phyloP scores from a whole-genome alignment of 1,284 basidiomycete genomes.

The Flammula alnicola region DNA sequence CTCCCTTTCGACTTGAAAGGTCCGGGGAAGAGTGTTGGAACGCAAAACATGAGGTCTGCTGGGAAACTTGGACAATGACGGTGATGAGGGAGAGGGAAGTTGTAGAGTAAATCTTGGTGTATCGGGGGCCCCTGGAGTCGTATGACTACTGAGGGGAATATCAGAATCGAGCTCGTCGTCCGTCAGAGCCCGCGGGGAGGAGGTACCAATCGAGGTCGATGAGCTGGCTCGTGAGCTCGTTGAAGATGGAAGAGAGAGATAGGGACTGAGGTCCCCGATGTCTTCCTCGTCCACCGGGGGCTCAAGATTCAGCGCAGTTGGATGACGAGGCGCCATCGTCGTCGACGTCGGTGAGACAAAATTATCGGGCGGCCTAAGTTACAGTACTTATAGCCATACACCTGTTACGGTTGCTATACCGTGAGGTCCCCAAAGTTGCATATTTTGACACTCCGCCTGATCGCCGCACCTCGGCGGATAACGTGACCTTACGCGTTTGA shows the following conservation, averaged over 20 bases:
- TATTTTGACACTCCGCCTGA: too few relatives aligned
- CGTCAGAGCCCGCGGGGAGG: conserved; percentile 10
- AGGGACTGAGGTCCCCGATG: conserved; percentile 29
- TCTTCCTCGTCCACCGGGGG: conserved; percentile 25
- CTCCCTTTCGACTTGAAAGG: conserved; percentile 29
- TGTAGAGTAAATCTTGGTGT: conserved; percentile 17
- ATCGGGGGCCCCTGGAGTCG: conserved; percentile 10
- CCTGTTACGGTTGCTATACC: too few relatives aligned
- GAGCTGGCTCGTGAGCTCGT: conserved; percentile 26
- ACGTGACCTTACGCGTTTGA: too few relatives aligned
- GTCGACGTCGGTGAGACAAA: conserved; percentile 7
- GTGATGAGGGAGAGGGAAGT: conserved; percentile 17
- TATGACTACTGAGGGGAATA: conserved; percentile 13
- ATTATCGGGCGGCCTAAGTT: too few relatives aligned
- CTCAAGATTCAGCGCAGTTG: conserved; percentile 5
- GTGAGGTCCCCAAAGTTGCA: too few relatives aligned
- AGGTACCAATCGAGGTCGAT: conserved; percentile 18
- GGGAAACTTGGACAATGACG: conserved; percentile 14
- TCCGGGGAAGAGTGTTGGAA: conserved; percentile 37
- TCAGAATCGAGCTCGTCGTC: conserved; percentile 20
- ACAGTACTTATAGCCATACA: too few relatives aligned
- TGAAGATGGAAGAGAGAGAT: conserved; percentile 22
- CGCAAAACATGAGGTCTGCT: conserved; percentile 25
- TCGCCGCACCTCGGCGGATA: too few relatives aligned
- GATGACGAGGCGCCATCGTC: conserved; percentile 14